Evolutionary conservation across 768 basidiomycete genomes (phyloP), one percentile per base, ranked within the genome.

Genomic region (Suillus weaverae): DNA sequence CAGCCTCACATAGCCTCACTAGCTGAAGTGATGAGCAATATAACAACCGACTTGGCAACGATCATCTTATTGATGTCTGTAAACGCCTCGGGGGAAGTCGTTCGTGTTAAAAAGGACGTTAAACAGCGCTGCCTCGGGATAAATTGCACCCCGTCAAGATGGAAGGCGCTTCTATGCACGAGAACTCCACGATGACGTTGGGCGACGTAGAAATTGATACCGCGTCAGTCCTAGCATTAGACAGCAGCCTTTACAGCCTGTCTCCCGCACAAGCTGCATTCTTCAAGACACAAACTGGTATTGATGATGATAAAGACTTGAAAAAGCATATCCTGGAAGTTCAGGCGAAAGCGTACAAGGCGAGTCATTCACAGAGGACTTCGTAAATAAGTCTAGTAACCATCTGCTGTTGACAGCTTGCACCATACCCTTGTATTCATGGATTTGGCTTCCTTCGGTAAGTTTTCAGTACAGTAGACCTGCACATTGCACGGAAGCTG

Each of bases 331-430:
- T 76, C 36, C 43, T 77, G 18, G 64, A 43, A 20, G 68, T 73
- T 9, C 76, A 74, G 51, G 61, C 51, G 26, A 69, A 74, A 55
- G 75, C 73, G 5, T 74, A 73, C 67, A 70, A 69, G 39, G 75
- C 70, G 5, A 57, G 14, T 39, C 22, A 57, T 57, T 38, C 14
- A 8, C 2, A 38, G 16, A 57, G 13, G 51, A 32, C 22, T 18
- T 61, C 4, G 10, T 30, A 22, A 26, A 43, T 50, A 39, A 38
- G 22, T 57, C 16, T 16, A 10, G 16, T 57, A 18, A 39, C 16
- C 14, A 22, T 38, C 54, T 36, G n/a, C n/a, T 9, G 16, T 9
- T 57, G 22, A 18, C 22, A 57, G 56, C 2, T 10, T 39, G 36
- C 22, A 18, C 56, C 36, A 22, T 74, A 75, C 64, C 69, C 65